Percentiles rank a stretch among this genome's conserved stretches.
Evolutionary conservation across 2,329 filamentous ascomycete genomes (phyloP).

Genomic region (Aspergillus sp.): DNA sequence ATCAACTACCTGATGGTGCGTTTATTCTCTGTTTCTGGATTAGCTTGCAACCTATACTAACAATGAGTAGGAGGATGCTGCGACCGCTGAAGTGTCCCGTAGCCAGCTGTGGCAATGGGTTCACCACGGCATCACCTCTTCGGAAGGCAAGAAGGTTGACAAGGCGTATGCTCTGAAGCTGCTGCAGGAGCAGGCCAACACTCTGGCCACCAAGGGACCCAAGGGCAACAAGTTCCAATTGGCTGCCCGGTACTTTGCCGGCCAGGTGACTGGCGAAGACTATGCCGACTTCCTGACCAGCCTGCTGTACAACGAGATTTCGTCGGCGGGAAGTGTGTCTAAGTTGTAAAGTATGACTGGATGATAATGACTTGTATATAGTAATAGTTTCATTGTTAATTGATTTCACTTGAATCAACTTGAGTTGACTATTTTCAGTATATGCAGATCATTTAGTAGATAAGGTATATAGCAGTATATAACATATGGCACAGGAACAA

Average conservation of each 20-base stretch:
- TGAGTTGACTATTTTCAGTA: too few relatives aligned
- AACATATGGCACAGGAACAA: too few relatives aligned
- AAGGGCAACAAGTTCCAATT: slow-evolving; percentile 90
- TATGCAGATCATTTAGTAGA: too few relatives aligned
- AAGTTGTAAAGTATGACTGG: slow-evolving; percentile 49
- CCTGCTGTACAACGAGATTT: slow-evolving; percentile 63
- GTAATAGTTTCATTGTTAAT: too few relatives aligned
- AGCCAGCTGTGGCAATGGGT: slow-evolving; percentile 97
- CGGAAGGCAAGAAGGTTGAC: slow-evolving; percentile 87
- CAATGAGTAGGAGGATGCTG: slow-evolving; percentile 68
- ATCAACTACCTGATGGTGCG: slow-evolving; percentile 91
- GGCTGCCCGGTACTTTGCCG: slow-evolving; percentile 86
- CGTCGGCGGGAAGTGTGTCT: slow-evolving; percentile 61
- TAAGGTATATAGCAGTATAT: too few relatives aligned
- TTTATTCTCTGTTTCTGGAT: neutral
- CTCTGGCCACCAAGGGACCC: slow-evolving; percentile 67
- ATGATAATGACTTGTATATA: neutral
- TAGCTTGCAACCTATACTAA: slow-evolving; percentile 7
- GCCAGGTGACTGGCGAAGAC: slow-evolving; percentile 93
- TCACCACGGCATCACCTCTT: slow-evolving; percentile 66
- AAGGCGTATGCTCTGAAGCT: slow-evolving; percentile 85
- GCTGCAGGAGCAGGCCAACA: slow-evolving; percentile 77
- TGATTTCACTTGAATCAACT: too few relatives aligned
- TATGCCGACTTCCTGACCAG: slow-evolving; percentile 94
- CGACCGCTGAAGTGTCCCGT: slow-evolving; percentile 91